A percentile compares a stretch with the other conserved stretches of the same genome.
phyloP scores from a whole-genome alignment of 163 green algal genomes.

The Scenedesmus sp. region DNA sequence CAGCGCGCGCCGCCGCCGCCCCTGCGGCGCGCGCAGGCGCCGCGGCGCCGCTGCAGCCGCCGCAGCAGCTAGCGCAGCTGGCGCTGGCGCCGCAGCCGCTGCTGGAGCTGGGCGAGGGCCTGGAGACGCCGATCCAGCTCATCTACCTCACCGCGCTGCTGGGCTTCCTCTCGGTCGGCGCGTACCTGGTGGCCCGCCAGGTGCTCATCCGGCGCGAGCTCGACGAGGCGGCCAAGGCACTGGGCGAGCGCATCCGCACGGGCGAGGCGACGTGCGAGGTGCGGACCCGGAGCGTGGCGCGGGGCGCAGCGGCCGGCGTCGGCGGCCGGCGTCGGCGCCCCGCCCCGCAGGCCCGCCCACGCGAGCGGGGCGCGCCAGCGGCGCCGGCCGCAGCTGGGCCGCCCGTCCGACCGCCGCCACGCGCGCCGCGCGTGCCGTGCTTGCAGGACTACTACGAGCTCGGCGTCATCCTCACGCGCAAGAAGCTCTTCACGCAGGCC shows the following conservation, averaged over 20 bases:
- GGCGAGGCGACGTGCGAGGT: constrained; percentile 85
- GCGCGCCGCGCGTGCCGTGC: not conserved
- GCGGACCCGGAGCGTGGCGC: not conserved
- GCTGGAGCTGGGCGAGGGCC: constrained; percentile 65
- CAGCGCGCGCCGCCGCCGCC: no score
- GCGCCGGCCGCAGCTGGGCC: not conserved
- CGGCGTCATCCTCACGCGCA: constrained; percentile 95
- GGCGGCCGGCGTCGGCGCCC: no score
- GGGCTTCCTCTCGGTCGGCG: constrained; percentile 81
- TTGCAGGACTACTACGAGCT: constrained; percentile 97
- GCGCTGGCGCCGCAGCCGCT: constrained; percentile 32
- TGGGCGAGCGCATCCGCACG: constrained; percentile 92
- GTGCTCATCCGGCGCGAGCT: constrained; percentile 95
- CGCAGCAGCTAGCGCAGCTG: constrained; percentile 31
- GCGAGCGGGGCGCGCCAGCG: not conserved
- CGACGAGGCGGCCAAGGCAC: constrained; percentile 94
- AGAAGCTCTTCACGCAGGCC: constrained; percentile 97
- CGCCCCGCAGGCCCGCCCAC: no score
- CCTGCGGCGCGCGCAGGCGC: no score
- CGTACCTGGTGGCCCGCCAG: constrained; percentile 87
- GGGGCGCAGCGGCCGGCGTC: no score
- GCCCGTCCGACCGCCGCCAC: not conserved
- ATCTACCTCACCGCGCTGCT: constrained; percentile 87
- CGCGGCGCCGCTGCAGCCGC: not conserved
- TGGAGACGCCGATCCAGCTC: constrained; percentile 90